Evolutionary conservation across 129 eudicot species (phyloP).

Genomic region (Helichrysum umbraculigerum): DNA sequence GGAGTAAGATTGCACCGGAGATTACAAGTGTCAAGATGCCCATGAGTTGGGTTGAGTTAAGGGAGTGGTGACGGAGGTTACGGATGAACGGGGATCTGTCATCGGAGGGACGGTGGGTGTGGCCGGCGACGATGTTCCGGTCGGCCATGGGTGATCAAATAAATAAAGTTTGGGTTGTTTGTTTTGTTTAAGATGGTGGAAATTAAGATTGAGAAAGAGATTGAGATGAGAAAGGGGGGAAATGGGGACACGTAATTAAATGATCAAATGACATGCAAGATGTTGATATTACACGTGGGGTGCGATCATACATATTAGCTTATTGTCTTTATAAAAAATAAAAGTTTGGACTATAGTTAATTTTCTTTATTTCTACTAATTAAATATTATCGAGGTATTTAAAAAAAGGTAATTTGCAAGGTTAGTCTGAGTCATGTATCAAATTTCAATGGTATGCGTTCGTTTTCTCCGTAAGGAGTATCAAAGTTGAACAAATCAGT

Average conservation of each 20-base stretch:
- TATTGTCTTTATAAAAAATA: background rate
- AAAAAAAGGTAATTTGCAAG: no score
- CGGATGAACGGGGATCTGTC: slow-evolving; percentile 23
- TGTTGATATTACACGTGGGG: slow-evolving; percentile 46
- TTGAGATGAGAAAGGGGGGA: slow-evolving; percentile 13
- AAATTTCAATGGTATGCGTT: no score
- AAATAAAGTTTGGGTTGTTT: background rate
- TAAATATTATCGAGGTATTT: no score
- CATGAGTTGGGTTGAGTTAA: slow-evolving; percentile 56
- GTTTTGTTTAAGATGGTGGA: background rate
- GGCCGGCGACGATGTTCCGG: slow-evolving; percentile 33
- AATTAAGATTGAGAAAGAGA: background rate
- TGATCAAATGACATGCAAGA: slow-evolving; percentile 40
- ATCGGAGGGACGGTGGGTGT: slow-evolving; percentile 24
- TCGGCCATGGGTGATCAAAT: slow-evolving; percentile 45
- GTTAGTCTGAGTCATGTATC: no score
- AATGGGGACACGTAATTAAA: slow-evolving; percentile 23
- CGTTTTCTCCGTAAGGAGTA: no score
- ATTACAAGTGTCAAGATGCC: slow-evolving; percentile 50
- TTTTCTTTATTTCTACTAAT: no score
- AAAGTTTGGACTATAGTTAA: no score
- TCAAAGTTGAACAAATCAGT: no score
- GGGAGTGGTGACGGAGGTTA: slow-evolving; percentile 47
- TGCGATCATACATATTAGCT: slow-evolving; percentile 1
- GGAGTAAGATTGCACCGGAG: slow-evolving; percentile 55